Evolutionary conservation across 176 grass and related monocot species (phyloP).

Genomic region (Carex littledalei): DNA sequence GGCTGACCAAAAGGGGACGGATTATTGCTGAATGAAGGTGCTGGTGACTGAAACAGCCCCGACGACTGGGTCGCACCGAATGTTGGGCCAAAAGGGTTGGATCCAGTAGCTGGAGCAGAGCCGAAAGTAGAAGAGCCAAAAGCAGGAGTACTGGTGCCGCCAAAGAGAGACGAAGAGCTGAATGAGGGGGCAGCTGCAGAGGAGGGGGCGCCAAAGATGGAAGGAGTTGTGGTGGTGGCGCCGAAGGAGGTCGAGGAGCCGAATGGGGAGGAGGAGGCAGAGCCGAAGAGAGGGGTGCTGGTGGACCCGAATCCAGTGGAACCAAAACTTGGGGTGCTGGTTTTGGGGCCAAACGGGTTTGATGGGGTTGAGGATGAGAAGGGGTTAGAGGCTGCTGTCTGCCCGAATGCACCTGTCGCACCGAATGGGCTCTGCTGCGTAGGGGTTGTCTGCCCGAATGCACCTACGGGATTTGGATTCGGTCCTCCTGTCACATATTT

Average conservation of each 20-base stretch:
- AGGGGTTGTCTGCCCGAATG: slow-evolving; percentile 20
- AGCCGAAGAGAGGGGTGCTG: slow-evolving; percentile 15
- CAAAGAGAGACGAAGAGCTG: slow-evolving; percentile 39
- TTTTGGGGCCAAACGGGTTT: slow-evolving; percentile 54
- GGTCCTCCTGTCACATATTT: slow-evolving; percentile 59
- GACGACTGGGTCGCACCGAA: slow-evolving; percentile 54
- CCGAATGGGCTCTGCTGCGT: slow-evolving; percentile 26
- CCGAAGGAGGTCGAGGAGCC: slow-evolving; percentile 34
- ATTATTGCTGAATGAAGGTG: slow-evolving; percentile 33
- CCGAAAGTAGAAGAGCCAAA: slow-evolving; percentile 44
- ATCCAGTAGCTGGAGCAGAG: slow-evolving; percentile 22
- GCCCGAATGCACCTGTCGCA: slow-evolving; percentile 26
- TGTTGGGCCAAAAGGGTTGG: slow-evolving; percentile 25
- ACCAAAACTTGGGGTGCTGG: slow-evolving; percentile 20
- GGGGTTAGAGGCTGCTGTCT: slow-evolving; percentile 28
- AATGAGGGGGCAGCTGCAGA: slow-evolving; percentile 9
- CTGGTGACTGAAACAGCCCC: slow-evolving; percentile 46
- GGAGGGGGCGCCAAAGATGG: slow-evolving; percentile 11
- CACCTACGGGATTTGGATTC: slow-evolving; percentile 31
- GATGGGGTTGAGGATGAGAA: slow-evolving; percentile 29
- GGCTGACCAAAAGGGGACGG: slow-evolving; percentile 37
- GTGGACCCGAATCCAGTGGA: slow-evolving; percentile 43
- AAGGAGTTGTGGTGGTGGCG: slow-evolving; percentile 8
- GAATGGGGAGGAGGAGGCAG: slow-evolving; percentile 28
- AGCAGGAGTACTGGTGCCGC: slow-evolving; percentile 36